phyloP scores from a whole-genome alignment of 2,329 filamentous ascomycete species.

The Alternaria postmessia region DNA sequence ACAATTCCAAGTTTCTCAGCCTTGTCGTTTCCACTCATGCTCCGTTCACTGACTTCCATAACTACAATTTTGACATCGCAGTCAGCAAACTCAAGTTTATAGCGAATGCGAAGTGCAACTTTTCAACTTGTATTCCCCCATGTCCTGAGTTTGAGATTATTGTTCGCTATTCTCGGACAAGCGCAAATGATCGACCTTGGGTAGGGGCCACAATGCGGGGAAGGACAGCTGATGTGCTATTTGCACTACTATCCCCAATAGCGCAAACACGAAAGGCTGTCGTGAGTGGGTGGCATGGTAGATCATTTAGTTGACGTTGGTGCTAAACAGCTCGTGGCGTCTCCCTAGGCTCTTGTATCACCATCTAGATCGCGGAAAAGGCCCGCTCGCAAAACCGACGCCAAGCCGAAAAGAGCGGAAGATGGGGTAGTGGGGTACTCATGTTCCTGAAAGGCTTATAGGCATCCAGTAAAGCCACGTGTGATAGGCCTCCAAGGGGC shows the following conservation, averaged over 20 bases:
- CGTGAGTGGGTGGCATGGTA: constrained; percentile 5
- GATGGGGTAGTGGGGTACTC: constrained; percentile 1
- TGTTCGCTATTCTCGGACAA: not conserved
- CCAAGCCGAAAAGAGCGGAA: constrained; percentile 8
- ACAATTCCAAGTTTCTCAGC: not conserved
- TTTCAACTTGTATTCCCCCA: not conserved
- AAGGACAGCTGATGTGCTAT: constrained; percentile 6
- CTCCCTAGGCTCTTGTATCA: constrained; percentile 1
- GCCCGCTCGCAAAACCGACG: constrained; percentile 1
- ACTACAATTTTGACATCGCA: not conserved
- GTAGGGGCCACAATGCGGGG: constrained; percentile 6
- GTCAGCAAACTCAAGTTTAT: not conserved
- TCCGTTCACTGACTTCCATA: not conserved
- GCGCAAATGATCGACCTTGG: constrained; percentile 1
- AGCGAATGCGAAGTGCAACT: not conserved
- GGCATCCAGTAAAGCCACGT: not conserved
- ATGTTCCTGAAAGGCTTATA: not conserved
- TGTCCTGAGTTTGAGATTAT: not conserved
- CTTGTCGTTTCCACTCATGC: not conserved
- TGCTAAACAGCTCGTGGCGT: constrained; percentile 8
- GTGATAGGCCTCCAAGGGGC: not conserved
- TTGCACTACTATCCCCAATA: constrained; percentile 1
- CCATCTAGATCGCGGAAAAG: constrained; percentile 8
- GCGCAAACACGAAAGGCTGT: not conserved
- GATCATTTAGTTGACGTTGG: not conserved